Conservation (phyloP, 2,329 filamentous ascomycete species). For the Neoascochyta sp. region DNA sequence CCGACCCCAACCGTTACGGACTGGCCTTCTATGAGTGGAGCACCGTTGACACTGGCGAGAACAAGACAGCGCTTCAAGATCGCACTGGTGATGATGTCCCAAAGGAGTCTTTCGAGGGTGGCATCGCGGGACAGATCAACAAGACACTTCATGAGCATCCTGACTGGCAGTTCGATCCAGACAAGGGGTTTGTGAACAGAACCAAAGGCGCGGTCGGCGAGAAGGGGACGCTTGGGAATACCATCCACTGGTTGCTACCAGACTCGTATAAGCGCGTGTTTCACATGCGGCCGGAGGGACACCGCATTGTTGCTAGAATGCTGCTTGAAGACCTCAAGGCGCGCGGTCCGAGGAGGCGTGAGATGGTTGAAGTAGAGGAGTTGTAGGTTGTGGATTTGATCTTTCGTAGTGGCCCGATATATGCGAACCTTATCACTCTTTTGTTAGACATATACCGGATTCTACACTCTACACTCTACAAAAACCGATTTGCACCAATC, state of each 20-base stretch:
- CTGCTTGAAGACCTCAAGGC: constrained; percentile 18
- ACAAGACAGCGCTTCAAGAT: constrained; percentile 14
- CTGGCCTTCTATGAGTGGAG: constrained; percentile 33
- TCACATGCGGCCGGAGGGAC: constrained; percentile 24
- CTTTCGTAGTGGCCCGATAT: too few species aligned
- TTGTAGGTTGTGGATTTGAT: constrained; percentile 3
- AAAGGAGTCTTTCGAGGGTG: constrained; percentile 21
- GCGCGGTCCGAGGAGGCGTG: neutral
- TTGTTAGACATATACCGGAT: too few species aligned
- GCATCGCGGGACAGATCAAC: constrained; percentile 21
- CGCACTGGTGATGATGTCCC: constrained; percentile 21
- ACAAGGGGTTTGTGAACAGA: constrained; percentile 23
- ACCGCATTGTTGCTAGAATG: constrained; percentile 21
- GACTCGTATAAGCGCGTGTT: constrained; percentile 32
- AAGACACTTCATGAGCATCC: constrained; percentile 25
- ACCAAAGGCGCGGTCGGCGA: constrained; percentile 5
- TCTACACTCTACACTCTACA: too few species aligned
- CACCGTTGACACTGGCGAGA: constrained; percentile 25
- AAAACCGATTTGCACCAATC: too few species aligned
- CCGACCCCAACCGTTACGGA: constrained; percentile 21
- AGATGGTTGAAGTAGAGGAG: constrained; percentile 4
- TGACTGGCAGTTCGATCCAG: constrained; percentile 23
- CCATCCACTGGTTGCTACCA: constrained; percentile 28
- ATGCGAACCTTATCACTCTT: too few species aligned
- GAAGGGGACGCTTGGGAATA: constrained; percentile 17